Base-by-base conservation (phyloP, 177 flowering plant genomes). In the Vitis hybrid region DNA sequence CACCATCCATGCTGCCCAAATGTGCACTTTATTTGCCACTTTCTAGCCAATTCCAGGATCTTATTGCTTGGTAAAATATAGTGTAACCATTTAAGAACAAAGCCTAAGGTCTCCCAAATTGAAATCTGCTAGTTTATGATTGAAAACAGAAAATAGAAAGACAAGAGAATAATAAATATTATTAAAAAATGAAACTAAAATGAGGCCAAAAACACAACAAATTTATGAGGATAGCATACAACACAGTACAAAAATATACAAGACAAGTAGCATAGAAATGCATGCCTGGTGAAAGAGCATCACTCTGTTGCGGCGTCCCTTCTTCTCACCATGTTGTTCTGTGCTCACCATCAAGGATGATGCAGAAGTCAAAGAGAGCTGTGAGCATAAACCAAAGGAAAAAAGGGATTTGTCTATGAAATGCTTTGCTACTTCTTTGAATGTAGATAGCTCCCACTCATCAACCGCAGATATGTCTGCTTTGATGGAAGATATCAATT, bases 321-420 rank as follows among this genome's bases (percentile, higher is more conserved):
- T 79, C 71, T 81, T 82, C 65, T 88, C 92, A 67, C 94, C 94
- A 58, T 83, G 87, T 62, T 50, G 66, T 83, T 92, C 98, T 9
- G 84, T 78, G 82, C 84, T 88, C 17, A 84, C 66, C 58, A 86
- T 14, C 32, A 92, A 49, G 32, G 95, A 83, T 15, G 93, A 63
- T 20, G 80, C 62, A 3, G 87, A 67, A 58, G 79, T 52, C 18
- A 83, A 21, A 55, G 92, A 58, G 58, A 87, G 30, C 66, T 90
- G 88, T 20, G 92, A 72, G 72, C 80, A 82, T 41, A 85, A 61
- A 50, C 87, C 90, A 61, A 88, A 58, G 3, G 93, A 78, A 81
- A 80, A 91, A 49, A 87, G 80, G 17, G 98, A 90, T 77, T 88
- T 91, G 71, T 94, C 92, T 27, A 87, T 14, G 71, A 92, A 67